Evolutionary conservation across 192 early-diverging fungal genomes (phyloP), one percentile per base, ranked within the genome.

Genomic region (Backusella tuberculispora): DNA sequence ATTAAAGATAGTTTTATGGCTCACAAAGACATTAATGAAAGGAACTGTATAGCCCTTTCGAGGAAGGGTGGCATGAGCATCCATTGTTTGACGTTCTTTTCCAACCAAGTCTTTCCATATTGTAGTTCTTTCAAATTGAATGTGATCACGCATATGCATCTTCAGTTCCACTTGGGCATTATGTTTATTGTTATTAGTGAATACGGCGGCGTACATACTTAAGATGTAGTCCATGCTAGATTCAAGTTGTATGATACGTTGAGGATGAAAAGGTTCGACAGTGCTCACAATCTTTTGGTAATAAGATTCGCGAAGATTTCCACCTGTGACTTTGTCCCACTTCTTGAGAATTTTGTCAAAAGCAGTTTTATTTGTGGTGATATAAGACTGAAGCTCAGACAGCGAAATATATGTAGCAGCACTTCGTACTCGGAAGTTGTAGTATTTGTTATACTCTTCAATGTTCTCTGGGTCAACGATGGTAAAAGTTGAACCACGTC

Each of bases 291-390:
- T 79, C 38, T 79, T 80, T 37, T 76, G 66, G 72, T 80, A 78
- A 67, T 85, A 85, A 13, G 71, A 14, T 34, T 47, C 26, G 40
- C 79, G 53, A 15, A 81, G 75, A 19, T 74, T 74, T 48, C 83
- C 88, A 14, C 82, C 81, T 4, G 92, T 93, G 6, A 97, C 90
- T 77, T 97, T 97, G 83, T 97, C 95, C 81, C 91, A 95, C 83
- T 97, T 97, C 83, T 97, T 97, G 42, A 95, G 81, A 78, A 95
- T 94, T 81, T 97, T 97, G 86, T 84, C 80, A 80, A 97, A 97
- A 21, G 94, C 95, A 2, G 92, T 92, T 71, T 88, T 86, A 84
- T 97, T 95, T 63, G 94, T 87, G 47, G 92, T 88, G 44, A 91
- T 90, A 69, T 92, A 97, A 6, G 91, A 92, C 48, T 92, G 89